Evolutionary conservation across 306 rosid species (phyloP).

Genomic region (Pterocarpus santalinus): DNA sequence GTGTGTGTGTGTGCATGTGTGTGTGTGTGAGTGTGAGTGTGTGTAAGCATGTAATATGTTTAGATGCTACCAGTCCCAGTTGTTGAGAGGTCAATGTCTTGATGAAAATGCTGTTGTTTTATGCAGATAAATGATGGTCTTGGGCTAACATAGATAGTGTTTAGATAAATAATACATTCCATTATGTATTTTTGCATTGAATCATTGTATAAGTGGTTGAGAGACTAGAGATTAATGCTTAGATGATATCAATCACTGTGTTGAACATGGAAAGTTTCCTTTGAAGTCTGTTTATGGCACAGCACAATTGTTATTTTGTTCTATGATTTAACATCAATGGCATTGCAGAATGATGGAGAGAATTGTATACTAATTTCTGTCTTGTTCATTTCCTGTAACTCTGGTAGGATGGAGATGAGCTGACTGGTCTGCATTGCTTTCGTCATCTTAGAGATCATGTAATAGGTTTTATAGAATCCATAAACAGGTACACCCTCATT

Average conservation of each 20-base stretch:
- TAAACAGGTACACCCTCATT: slow-evolving; percentile 75
- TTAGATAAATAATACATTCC: not conserved
- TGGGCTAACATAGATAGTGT: not conserved
- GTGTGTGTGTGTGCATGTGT: no score
- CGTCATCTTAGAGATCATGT: slow-evolving; percentile 95
- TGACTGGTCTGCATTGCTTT: slow-evolving; percentile 96
- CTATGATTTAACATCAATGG: slow-evolving; percentile 9
- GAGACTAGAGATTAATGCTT: slow-evolving; percentile 19
- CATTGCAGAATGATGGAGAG: slow-evolving; percentile 35
- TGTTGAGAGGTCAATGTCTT: not conserved
- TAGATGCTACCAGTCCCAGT: slow-evolving; percentile 7
- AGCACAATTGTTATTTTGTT: not conserved
- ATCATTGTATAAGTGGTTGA: not conserved
- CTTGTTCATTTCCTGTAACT: slow-evolving; percentile 47
- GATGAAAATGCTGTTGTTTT: slow-evolving; percentile 1
- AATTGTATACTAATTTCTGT: slow-evolving; percentile 8
- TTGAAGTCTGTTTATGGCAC: slow-evolving; percentile 28
- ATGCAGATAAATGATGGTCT: slow-evolving; percentile 8
- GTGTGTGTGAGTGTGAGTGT: not conserved
- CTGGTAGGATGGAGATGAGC: slow-evolving; percentile 94
- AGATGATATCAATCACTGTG: slow-evolving; percentile 11
- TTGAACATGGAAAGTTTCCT: slow-evolving; percentile 15
- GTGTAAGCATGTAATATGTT: not conserved
- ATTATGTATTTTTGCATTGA: not conserved
- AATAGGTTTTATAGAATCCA: slow-evolving; percentile 86